Conservation (phyloP, 768 basidiomycete genomes). For the Rhodotorula babjevae region DNA sequence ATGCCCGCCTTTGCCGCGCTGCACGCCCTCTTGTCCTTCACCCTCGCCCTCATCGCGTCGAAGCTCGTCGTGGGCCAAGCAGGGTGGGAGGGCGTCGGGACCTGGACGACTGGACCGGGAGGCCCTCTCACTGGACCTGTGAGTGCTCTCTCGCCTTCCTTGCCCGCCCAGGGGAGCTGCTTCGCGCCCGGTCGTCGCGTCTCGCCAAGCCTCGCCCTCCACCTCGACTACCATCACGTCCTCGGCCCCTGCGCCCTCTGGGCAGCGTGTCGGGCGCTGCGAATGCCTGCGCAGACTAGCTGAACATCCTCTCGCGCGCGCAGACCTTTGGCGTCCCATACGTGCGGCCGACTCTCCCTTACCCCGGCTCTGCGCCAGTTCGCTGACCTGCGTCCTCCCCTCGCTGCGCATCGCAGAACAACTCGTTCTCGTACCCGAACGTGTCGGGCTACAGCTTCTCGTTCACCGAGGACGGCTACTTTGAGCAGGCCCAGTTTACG, state of each 20-base stretch:
- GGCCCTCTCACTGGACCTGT: constrained; percentile 74
- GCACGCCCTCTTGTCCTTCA: neutral
- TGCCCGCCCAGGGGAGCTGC: neutral
- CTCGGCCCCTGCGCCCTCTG: too few relatives aligned
- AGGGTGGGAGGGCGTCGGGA: constrained; percentile 64
- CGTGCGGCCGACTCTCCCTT: neutral
- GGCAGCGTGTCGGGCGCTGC: too few relatives aligned
- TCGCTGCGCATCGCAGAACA: constrained; percentile 61
- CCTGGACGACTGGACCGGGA: constrained; percentile 76
- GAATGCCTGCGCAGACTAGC: too few relatives aligned
- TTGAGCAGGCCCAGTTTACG: constrained; percentile 70
- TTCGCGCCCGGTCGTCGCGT: too few relatives aligned
- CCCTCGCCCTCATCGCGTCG: neutral
- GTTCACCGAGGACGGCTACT: constrained; percentile 62
- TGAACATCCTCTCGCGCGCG: neutral
- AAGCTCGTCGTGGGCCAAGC: constrained; percentile 49
- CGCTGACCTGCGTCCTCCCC: constrained; percentile 9
- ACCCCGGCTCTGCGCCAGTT: too few relatives aligned
- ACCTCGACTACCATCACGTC: neutral
- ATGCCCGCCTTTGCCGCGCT: too few relatives aligned
- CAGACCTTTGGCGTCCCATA: neutral
- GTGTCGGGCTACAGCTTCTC: constrained; percentile 65
- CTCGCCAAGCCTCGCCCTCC: neutral
- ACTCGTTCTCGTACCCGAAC: constrained; percentile 71
- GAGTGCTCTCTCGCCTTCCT: constrained; percentile 48